Conservation (phyloP, 192 early-diverging fungal genomes). For the Diversispora eburnea region DNA sequence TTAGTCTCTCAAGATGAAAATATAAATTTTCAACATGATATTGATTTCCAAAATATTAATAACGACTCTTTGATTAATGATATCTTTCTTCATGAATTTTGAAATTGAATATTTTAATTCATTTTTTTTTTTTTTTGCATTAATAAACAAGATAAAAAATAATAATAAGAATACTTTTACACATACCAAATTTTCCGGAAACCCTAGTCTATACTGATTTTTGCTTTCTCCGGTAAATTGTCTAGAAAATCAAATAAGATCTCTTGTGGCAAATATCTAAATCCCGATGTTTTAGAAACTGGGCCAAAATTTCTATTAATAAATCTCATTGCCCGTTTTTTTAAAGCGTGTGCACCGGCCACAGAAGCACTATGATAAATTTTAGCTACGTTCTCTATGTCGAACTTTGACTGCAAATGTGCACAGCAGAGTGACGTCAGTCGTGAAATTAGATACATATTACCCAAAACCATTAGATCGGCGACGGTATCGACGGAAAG, state of each 20-base stretch:
- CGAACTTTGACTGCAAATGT: conserved; percentile 44
- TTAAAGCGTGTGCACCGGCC: conserved; percentile 50
- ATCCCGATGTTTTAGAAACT: conserved; percentile 54
- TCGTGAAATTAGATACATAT: conserved; percentile 55
- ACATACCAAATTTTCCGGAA: neutral
- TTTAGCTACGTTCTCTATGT: conserved; percentile 51
- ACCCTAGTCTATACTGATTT: conserved; percentile 31
- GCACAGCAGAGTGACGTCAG: conserved; percentile 48
- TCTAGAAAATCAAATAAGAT: conserved; percentile 61
- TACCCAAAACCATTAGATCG: conserved; percentile 58
- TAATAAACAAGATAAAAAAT: neutral
- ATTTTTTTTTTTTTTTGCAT: too few relatives aligned
- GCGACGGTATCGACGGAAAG: conserved; percentile 40
- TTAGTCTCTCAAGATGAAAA: neutral
- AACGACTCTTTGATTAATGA: too few relatives aligned
- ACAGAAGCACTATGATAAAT: conserved; percentile 53
- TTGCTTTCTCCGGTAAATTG: conserved; percentile 47
- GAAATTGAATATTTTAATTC: neutral
- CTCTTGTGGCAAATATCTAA: conserved; percentile 47
- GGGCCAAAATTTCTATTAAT: conserved; percentile 60
- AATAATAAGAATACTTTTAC: neutral
- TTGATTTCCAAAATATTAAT: neutral
- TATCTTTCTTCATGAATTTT: too few relatives aligned
- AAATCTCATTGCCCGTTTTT: conserved; percentile 47
- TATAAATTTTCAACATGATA: neutral